Base-by-base conservation (phyloP, 139 green algal species). In the Coelastrella sp. region DNA sequence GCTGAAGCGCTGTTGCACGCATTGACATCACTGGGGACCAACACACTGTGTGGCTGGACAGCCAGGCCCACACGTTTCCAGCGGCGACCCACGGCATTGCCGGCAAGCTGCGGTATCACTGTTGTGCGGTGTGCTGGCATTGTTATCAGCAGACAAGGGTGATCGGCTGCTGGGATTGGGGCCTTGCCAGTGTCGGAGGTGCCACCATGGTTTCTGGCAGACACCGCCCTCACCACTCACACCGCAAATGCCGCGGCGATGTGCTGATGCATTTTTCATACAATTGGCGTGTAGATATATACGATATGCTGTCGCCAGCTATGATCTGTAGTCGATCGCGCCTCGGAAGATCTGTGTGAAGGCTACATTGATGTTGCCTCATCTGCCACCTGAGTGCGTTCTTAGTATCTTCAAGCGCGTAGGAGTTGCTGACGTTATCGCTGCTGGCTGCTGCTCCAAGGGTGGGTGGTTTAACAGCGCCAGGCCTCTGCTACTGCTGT, bases 381-480 rank as follows among this genome's bases (percentile, higher is more conserved):
- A 73, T 11, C 84, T 89, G 14, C 84, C 84, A 22, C 3, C 71
- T 82, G 84, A 89, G 71, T 89, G 84, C 56, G 11, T 73, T 10
- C 58, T 89, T 11, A 22, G 3, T 4, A 73, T 89, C 3, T 73
- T 89, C 5, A 73, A 73, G 19, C 17, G 32, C 2, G 6, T 83
- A 3, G 8, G 16, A 58, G 22, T 89, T 19, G 17, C 68, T 17
- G 84, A 89, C 23, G 73, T 89, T 14, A 19, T 89, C n/a, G 65
- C 71, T 3, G 7, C 61, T 5, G 84, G 57, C n/a, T 83, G 57
- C 56, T 83, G 59, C 47, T 80, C 61, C 23, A 60, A 23, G 76
- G 83, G 83, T 88, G 19, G 5, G 68, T 73, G 56, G 68, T 32
- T 17, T 19, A 76, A 4, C 7, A 47, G 8, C 19, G 73, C 20